Evolutionary conservation across 192 early-diverging fungal genomes (phyloP).

Genomic region (Umbelopsis vinacea): DNA sequence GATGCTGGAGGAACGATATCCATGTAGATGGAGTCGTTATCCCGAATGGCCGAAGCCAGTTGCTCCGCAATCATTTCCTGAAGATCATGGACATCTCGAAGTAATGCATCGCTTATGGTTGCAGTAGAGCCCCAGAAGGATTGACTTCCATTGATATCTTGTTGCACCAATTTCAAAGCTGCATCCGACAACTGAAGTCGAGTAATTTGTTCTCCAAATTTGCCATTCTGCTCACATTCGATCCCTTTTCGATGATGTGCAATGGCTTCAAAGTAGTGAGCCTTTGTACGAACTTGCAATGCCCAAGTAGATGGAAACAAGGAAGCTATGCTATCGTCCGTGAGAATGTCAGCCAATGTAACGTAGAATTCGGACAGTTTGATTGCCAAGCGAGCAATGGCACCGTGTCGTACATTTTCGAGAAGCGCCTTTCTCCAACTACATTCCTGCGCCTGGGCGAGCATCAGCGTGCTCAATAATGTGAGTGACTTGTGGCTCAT

Average conservation of each 20-base stretch:
- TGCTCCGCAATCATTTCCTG: slow-evolving; percentile 30
- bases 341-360: slow-evolving; percentile 57
- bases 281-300: slow-evolving; percentile 71
- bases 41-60: slow-evolving; percentile 35
- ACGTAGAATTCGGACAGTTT: slow-evolving; percentile 78
- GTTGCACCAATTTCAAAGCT: slow-evolving; percentile 5
- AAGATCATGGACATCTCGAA: slow-evolving; percentile 7
- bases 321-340: slow-evolving; percentile 43
- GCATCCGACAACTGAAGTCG: slow-evolving; percentile 62
- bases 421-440: slow-evolving; percentile 84
- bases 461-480: slow-evolving; percentile 72
- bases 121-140: background rate
- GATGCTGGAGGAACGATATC: slow-evolving; percentile 70
- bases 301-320: slow-evolving; percentile 66
- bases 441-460: slow-evolving; percentile 94
- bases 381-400: slow-evolving; percentile 76
- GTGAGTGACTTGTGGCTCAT: slow-evolving; percentile 65
- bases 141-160: slow-evolving; percentile 6
- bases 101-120: background rate
- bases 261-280: slow-evolving; percentile 70
- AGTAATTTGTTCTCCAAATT: slow-evolving; percentile 87
- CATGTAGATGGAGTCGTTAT: slow-evolving; percentile 91
- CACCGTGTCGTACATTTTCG: slow-evolving; percentile 80
- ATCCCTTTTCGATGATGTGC: slow-evolving; percentile 79
- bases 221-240: slow-evolving; percentile 68